Base-by-base conservation (phyloP, 2,329 filamentous ascomycete species). In the Boeremia exigua region DNA sequence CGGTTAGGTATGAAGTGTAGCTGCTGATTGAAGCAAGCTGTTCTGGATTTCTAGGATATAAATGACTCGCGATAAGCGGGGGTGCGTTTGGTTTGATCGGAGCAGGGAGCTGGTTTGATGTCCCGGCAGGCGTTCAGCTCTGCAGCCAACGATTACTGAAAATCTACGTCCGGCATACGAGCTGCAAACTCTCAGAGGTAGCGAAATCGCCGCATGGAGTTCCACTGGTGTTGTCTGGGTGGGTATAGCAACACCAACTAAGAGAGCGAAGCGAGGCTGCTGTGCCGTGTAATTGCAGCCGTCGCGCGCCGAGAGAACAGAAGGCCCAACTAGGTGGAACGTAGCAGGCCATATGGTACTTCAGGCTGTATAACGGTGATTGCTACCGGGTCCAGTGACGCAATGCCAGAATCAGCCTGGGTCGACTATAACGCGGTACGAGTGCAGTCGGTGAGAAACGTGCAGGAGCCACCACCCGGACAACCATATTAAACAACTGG, bases 61-160 rank as follows among this genome's bases (percentile, higher is more conserved):
- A 36, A 38, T 60, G 58, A 60, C 55, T 58, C 51, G 55, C 48
- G 37, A 39, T 17, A 42, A 14, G 47, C 23, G 23, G 42, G 54
- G 50, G 36, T 25, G 10, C 19, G 29, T 33, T 37, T 47, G 28
- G 58, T 54, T 48, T 58, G 58, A 58, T 60, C 58, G 55, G 40
- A 56, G 58, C 48, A 61, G 55, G 58, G 48, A 48, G 43, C 17
- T 5, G 40, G 58, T 59, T 61, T 58, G 52, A 58, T 53, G 40
- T 32, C 53, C 55, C 42, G 30, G 52, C 32, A 40, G 28, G 49
- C 42, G 39, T 11, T 45, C 36, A 27, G 25, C 23, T 17, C 17
- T 27, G 23, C 9, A 14, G 9, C 36, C 23, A 15, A 32, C 11
- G 12, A 32, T 7, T 5, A n/a, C 12, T 2, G 14, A 2, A 7